Conservation (phyloP, 192 early-diverging fungal genomes). For the Jimgerdemannia flammicorona region DNA sequence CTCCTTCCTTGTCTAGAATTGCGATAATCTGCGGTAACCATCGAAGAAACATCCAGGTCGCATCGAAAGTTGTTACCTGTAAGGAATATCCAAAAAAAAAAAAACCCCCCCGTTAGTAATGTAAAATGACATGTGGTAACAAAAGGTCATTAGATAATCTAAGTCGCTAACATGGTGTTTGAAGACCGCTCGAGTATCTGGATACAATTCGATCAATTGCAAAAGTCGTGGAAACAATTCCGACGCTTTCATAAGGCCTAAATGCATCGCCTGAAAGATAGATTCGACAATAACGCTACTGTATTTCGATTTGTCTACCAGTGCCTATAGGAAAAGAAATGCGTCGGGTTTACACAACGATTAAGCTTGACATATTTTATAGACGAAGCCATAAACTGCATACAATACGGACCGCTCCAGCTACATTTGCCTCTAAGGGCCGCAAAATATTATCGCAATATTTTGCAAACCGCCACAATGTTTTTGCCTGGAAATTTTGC, state of each 20-base stretch:
- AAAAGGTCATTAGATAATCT: neutral
- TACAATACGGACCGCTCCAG: neutral
- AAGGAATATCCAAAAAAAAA: neutral
- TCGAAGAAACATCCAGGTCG: conserved; percentile 66
- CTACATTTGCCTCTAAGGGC: conserved; percentile 19
- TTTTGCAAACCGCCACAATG: conserved; percentile 28
- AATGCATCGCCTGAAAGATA: conserved; percentile 50
- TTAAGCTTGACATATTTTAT: neutral
- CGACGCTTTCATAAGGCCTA: conserved; percentile 46
- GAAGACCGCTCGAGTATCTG: conserved; percentile 28
- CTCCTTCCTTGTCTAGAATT: conserved; percentile 50
- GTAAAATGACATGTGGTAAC: no score
- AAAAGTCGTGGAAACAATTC: conserved; percentile 69
- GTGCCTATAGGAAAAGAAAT: conserved; percentile 6
- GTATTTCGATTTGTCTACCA: conserved; percentile 17
- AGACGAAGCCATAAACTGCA: neutral
- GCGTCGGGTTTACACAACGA: neutral
- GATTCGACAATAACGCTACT: conserved; percentile 34
- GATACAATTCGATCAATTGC: conserved; percentile 57
- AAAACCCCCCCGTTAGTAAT: no score
- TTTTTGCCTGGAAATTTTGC: conserved; percentile 13
- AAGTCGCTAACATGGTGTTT: conserved; percentile 17
- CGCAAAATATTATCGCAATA: conserved; percentile 53
- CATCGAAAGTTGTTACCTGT: conserved; percentile 33
- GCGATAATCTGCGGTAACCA: conserved; percentile 79